These are phyloP conservation scores for Tricholoma sp. DNA, from an alignment of 768 basidiomycete species.

Conservation along the genomic window DNA sequence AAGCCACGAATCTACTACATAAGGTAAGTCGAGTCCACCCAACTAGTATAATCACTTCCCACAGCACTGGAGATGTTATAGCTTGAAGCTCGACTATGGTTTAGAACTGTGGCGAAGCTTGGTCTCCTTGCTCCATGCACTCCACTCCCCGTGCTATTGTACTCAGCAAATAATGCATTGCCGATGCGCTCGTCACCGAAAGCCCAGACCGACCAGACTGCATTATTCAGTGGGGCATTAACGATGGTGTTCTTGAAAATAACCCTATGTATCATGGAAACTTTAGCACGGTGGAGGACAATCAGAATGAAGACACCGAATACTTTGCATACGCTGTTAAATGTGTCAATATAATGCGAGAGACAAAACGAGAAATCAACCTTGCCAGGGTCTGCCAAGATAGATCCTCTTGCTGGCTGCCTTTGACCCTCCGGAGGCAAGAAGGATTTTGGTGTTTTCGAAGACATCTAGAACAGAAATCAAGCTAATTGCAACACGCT, in stretches of 20 bases:
- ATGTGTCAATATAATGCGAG: neutral
- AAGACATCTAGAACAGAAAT: neutral
- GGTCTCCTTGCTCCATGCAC: slow-evolving; percentile 29
- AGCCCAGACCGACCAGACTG: slow-evolving; percentile 49
- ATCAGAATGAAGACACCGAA: too few relatives aligned
- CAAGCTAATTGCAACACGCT: neutral
- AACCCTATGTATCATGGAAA: too few relatives aligned
- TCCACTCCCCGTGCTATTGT: slow-evolving; percentile 38
- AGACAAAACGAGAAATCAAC: slow-evolving; percentile 14
- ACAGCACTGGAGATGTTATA: slow-evolving; percentile 42
- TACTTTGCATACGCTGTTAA: slow-evolving; percentile 19
- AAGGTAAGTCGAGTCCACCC: slow-evolving; percentile 36
- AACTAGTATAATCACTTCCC: slow-evolving; percentile 38
- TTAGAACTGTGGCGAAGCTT: slow-evolving; percentile 36
- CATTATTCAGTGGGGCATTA: slow-evolving; percentile 32
- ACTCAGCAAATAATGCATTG: slow-evolving; percentile 43
- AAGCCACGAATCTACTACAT: too few relatives aligned
- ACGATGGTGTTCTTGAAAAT: slow-evolving; percentile 42
- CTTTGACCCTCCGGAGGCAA: slow-evolving; percentile 26
- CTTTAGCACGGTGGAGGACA: too few relatives aligned
- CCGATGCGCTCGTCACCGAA: slow-evolving; percentile 30
- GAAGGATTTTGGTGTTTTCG: slow-evolving; percentile 4
- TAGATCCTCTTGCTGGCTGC: slow-evolving; percentile 34
- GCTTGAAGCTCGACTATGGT: slow-evolving; percentile 32
- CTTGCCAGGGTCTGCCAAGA: slow-evolving; percentile 46